Evolutionary conservation across 768 basidiomycete genomes (phyloP).

Genomic region (Suillus variegatus): DNA sequence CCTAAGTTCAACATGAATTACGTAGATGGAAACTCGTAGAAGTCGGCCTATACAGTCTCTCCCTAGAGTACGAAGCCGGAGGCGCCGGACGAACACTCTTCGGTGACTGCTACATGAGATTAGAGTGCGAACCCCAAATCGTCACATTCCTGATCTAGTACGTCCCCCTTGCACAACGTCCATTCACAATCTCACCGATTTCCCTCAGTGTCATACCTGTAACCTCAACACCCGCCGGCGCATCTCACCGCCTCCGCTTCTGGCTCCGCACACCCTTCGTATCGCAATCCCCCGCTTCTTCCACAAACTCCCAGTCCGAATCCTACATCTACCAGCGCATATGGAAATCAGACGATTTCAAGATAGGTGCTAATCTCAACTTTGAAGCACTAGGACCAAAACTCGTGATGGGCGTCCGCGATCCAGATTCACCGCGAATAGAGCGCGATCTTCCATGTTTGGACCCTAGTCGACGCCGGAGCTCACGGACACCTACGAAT

Average conservation of each 20-base stretch:
- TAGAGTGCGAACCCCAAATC: constrained; percentile 55
- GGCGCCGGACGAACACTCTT: constrained; percentile 59
- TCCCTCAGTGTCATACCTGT: constrained; percentile 52
- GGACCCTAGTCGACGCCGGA: constrained; percentile 6
- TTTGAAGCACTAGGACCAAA: constrained; percentile 52
- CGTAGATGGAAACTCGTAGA: constrained; percentile 51
- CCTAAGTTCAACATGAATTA: background rate
- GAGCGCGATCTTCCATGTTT: constrained; percentile 11
- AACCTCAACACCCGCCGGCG: constrained; percentile 52
- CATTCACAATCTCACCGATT: constrained; percentile 8
- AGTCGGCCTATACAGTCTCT: constrained; percentile 50
- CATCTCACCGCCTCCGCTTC: constrained; percentile 62
- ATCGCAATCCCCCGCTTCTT: constrained; percentile 29
- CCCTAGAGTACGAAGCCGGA: constrained; percentile 65
- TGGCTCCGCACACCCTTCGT: constrained; percentile 56
- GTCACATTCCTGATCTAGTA: constrained; percentile 65
- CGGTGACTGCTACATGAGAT: constrained; percentile 49
- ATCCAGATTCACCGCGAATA: constrained; percentile 13
- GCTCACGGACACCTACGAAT: constrained; percentile 15
- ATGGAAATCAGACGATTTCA: constrained; percentile 65
- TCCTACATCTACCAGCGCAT: constrained; percentile 64
- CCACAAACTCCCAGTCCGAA: constrained; percentile 40
- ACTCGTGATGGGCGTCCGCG: constrained; percentile 49
- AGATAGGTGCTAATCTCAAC: constrained; percentile 56
- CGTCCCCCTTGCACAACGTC: constrained; percentile 22